Base-by-base conservation (phyloP, 169 alveolate species). In the Theileria orientalis region DNA sequence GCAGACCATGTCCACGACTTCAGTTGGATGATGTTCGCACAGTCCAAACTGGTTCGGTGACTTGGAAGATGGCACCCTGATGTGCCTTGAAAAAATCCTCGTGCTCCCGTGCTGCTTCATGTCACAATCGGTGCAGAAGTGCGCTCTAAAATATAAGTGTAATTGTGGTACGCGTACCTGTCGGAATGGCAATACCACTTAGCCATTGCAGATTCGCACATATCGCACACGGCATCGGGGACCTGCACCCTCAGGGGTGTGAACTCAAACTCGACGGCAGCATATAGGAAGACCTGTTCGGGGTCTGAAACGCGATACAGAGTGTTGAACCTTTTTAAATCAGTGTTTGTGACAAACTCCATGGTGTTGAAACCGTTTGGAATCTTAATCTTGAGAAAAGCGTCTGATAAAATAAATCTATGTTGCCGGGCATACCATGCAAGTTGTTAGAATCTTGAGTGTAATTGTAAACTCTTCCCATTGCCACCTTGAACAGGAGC, bases 41-140 rank as follows among this genome's bases (percentile, higher is more conserved):
- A 83, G 83, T 5, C 97, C 96, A 74, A 94, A 94, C 74, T 92
- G 97, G 41, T 85, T 85, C 40, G 97, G 97, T 5, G 96, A 92
- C 83, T 94, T 94, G 7, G 96, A 84, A 49, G 83, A 86, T 47
- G 94, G 92, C 23, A 94, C 87, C 52, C 97, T 85, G 37, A 64
- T 82, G 74, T 94, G 97, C 42, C 94, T 84, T 35, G 95, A 76
- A 37, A 94, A 85, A 52, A 94, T 85, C 44, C 88, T 83, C 52
- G 91, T 90, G 37, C 91, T 74, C 0, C 93, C 76, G 74, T 94
- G 97, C 59, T 93, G 94, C 30, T 70, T 66, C 42, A 83, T 90
- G 69, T 94, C 97, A 67, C 97, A 94, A 35, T 68, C 82, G 44
- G 90, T 90, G 73, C 97, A 94, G 60, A 94, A 90, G 67, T 94